These are phyloP conservation scores for Beauveria australis DNA, from an alignment of 2,329 filamentous ascomycete genomes.

Conservation along the genomic window DNA sequence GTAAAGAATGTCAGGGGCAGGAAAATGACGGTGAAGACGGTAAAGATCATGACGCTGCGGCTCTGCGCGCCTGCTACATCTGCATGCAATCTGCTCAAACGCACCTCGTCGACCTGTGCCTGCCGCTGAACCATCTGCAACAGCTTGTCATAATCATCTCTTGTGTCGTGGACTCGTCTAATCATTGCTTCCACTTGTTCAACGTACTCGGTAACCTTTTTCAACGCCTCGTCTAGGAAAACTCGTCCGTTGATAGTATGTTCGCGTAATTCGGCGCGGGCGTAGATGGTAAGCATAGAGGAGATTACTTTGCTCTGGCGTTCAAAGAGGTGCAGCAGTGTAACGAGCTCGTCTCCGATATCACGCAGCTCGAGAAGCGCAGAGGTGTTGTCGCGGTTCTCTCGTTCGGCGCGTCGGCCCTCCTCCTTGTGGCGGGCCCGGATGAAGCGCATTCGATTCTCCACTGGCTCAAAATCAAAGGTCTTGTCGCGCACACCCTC, in stretches of 20 bases:
- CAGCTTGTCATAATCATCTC: conserved; percentile 56
- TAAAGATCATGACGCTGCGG: conserved; percentile 58
- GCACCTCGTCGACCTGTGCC: conserved; percentile 58
- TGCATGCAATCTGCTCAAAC: conserved; percentile 53
- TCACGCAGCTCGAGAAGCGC: conserved; percentile 55
- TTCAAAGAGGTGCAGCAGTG: conserved; percentile 48
- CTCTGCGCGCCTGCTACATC: conserved; percentile 55
- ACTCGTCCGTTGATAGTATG: conserved; percentile 37
- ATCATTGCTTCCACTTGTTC: conserved; percentile 49
- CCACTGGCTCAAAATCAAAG: conserved; percentile 29
- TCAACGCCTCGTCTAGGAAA: conserved; percentile 46
- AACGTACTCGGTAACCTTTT: conserved; percentile 46
- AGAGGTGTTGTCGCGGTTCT: conserved; percentile 56
- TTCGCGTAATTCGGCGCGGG: conserved; percentile 30
- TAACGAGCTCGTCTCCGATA: conserved; percentile 55
- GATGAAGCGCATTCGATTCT: conserved; percentile 32
- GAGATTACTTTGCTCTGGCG: conserved; percentile 44
- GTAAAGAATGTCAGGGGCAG: conserved; percentile 58
- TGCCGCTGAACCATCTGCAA: conserved; percentile 61
- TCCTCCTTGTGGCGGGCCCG: conserved; percentile 31
- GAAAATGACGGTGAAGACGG: conserved; percentile 55
- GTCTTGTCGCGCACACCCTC: conserved; percentile 44
- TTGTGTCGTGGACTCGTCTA: conserved; percentile 45
- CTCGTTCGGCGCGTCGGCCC: conserved; percentile 39
- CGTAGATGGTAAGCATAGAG: conserved; percentile 37